Conservation (phyloP, 2,329 filamentous ascomycete genomes). For the Alternaria sp. region DNA sequence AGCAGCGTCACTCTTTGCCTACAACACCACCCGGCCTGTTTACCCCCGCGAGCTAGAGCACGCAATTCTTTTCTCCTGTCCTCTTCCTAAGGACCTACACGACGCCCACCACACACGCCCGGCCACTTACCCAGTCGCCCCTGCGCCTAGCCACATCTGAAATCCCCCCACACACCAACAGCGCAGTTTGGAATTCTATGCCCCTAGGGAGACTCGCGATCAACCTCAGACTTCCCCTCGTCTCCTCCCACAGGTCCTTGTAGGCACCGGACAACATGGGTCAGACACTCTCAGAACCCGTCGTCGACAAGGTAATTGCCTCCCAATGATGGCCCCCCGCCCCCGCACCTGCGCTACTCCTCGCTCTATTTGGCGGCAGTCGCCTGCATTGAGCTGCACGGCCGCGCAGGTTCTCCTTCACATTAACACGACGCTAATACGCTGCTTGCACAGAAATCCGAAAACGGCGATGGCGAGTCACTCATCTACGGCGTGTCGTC, state of each 20-base stretch:
- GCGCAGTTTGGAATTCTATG: slow-evolving; percentile 44
- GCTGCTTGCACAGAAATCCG: slow-evolving; percentile 71
- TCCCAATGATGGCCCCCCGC: slow-evolving; percentile 31
- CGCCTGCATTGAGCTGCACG: slow-evolving; percentile 11
- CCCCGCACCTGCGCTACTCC: slow-evolving; percentile 35
- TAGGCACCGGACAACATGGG: slow-evolving; percentile 69
- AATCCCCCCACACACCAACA: slow-evolving; percentile 35
- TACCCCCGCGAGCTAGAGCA: slow-evolving; percentile 26
- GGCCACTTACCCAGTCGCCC: slow-evolving; percentile 1
- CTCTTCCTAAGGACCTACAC: neutral
- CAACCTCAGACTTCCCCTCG: slow-evolving; percentile 27
- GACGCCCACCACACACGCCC: slow-evolving; percentile 3
- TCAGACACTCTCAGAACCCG: slow-evolving; percentile 98
- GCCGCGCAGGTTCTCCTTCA: neutral
- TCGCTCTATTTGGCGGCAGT: slow-evolving; percentile 11
- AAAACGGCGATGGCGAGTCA: slow-evolving; percentile 89
- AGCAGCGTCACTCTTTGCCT: slow-evolving; percentile 17
- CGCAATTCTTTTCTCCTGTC: slow-evolving; percentile 19
- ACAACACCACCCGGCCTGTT: slow-evolving; percentile 29
- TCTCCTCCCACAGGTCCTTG: slow-evolving; percentile 30
- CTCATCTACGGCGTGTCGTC: slow-evolving; percentile 93
- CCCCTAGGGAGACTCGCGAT: slow-evolving; percentile 29
- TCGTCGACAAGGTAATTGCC: slow-evolving; percentile 91
- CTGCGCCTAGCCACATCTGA: slow-evolving; percentile 10
- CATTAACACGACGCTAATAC: slow-evolving; percentile 7